Base-by-base conservation (phyloP, 768 basidiomycete species). In the Pisolithus sp. region DNA sequence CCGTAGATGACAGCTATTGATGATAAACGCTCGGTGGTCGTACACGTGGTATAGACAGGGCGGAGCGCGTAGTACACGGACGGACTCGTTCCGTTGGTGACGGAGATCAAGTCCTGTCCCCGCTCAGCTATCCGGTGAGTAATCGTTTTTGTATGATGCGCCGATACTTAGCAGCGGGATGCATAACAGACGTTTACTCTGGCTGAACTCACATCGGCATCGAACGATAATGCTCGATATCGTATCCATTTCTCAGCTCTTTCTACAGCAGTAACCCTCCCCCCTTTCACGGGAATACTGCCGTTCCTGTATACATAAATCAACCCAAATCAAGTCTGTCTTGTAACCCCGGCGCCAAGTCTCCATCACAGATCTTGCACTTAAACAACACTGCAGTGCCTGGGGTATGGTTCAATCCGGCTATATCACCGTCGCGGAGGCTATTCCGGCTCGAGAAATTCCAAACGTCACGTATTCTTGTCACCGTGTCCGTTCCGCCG, bases 341-440 rank as follows among this genome's bases (percentile, higher is more conserved):
- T 48, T 53, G 28, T 53, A 48, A 50, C 58, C 61, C 61, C 64
- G 63, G 66, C 53, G 37, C 51, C 55, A 51, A 58, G 45, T 55
- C 49, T 31, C 59, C 57, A 65, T 64, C 60, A 64, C 57, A 58
- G 62, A 62, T 65, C 65, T 51, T 55, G 52, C 56, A 54, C 57
- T 58, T 49, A 53, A 53, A 47, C 54, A 51, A 55, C 60, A 55
- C 56, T 56, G 65, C 66, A 51, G 66, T 69, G 67, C 66, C 57
- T 66, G 61, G 53, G 56, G 59, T 60, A 66, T 66, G 66, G 69
- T 68, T 68, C 68, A 69, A 66, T 55, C 52, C 46, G 49, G 55
- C 23, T 58, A 58, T 59, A 68, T 66, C 63, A 62, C 66, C 66
- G 63, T 62, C 56, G 57, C 66, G 61, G 64, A 45, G 64, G 66